A percentile compares a stretch with the other conserved stretches of the same genome.
Evolutionary conservation across 345 rosid species (phyloP).

Genomic region (Sonneratia caseolaris): DNA sequence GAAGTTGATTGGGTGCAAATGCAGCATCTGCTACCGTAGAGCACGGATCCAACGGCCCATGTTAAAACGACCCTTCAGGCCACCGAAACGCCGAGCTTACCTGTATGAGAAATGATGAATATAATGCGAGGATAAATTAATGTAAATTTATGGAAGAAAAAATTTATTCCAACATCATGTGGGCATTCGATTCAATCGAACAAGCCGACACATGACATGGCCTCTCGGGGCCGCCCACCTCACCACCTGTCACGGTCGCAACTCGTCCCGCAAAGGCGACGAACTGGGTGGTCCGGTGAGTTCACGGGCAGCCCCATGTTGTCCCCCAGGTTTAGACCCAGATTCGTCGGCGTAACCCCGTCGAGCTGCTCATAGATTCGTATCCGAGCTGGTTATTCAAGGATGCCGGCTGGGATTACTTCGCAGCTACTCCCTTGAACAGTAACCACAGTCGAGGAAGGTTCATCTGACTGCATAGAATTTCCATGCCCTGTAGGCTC

Average conservation of each 20-base stretch:
- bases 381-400: no score
- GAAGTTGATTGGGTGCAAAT: not conserved
- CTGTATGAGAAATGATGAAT: not conserved
- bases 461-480: no score
- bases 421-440: no score
- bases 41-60: constrained; percentile 4
- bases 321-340: no score
- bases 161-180: not conserved
- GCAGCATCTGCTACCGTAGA: not conserved
- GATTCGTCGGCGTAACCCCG: no score
- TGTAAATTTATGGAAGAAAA: not conserved
- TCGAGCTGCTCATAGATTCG: no score
- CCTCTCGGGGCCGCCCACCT: not conserved
- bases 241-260: not conserved
- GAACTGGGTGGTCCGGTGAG: no score
- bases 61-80: constrained; percentile 9
- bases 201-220: not conserved
- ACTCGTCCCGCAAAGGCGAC: no score
- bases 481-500: no score
- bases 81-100: constrained; percentile 6
- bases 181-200: not conserved
- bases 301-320: no score
- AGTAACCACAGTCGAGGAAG: no score
- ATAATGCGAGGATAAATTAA: not conserved
- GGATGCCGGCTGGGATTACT: no score